Evolutionary conservation across 208 protist genomes (phyloP).

Genomic region (Tetramitus jugosus): DNA sequence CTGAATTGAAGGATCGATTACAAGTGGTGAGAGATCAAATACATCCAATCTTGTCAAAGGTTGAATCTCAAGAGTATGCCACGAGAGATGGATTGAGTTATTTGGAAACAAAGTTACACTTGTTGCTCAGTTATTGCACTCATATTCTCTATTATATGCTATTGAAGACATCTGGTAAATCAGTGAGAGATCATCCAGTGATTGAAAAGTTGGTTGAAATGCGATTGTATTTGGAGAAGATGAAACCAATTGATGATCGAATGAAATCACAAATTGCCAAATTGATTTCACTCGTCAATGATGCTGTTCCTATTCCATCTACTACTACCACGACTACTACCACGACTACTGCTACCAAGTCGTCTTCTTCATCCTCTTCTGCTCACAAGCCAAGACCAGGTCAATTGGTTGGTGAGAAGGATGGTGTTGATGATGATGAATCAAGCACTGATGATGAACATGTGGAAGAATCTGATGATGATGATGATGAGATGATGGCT

Average conservation of each 20-base stretch:
- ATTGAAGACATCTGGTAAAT: slow-evolving; percentile 21
- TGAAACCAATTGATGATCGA: slow-evolving; percentile 19
- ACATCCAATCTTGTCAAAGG: not conserved
- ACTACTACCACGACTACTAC: not conserved
- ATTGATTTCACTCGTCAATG: not conserved
- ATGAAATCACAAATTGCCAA: slow-evolving; percentile 15
- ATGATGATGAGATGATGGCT: not conserved
- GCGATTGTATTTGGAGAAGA: slow-evolving; percentile 14
- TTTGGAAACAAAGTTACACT: slow-evolving; percentile 16
- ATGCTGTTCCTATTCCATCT: not conserved
- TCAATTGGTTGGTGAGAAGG: not conserved
- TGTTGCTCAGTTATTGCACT: slow-evolving; percentile 16
- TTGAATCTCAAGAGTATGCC: not conserved
- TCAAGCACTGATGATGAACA: not conserved
- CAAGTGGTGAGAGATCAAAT: not conserved
- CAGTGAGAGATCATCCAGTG: slow-evolving; percentile 24
- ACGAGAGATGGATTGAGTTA: slow-evolving; percentile 15
- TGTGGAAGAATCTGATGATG: not conserved
- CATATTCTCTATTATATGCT: slow-evolving; percentile 18
- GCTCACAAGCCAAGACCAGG: not conserved
- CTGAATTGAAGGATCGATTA: not conserved
- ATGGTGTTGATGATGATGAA: not conserved
- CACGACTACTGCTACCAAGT: no score
- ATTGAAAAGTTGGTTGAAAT: slow-evolving; percentile 13
- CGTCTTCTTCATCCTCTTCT: no score